Conservation (phyloP, 768 basidiomycete genomes). For the Porphyrellus cyaneotinctus region DNA sequence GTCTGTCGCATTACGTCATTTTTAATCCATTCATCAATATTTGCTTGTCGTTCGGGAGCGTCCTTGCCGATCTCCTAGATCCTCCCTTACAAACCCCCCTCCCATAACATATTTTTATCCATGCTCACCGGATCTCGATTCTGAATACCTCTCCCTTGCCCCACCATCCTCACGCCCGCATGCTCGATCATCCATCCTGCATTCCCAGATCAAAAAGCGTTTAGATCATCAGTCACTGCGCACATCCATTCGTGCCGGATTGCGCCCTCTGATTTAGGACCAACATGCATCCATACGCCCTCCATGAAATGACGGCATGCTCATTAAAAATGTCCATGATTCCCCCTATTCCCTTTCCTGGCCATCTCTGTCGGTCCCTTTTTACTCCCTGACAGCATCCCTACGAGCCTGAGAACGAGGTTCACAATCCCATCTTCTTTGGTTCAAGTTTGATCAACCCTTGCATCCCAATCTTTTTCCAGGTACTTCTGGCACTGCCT, state of each 20-base stretch:
- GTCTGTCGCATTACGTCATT: background rate
- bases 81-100: too few relatives aligned
- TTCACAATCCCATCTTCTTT: too few relatives aligned
- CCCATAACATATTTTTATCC: background rate
- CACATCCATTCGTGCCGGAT: background rate
- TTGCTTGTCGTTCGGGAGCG: slow-evolving; percentile 18
- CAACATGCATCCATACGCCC: slow-evolving; percentile 13
- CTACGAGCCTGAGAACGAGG: slow-evolving; percentile 13
- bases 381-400: background rate
- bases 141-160: too few relatives aligned
- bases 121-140: background rate
- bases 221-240: background rate
- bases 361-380: background rate
- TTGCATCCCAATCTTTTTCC: too few relatives aligned
- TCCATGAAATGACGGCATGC: slow-evolving; percentile 11
- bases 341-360: slow-evolving; percentile 14
- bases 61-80: slow-evolving; percentile 13
- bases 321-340: background rate
- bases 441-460: too few relatives aligned
- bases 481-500: background rate
- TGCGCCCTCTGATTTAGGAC: slow-evolving; percentile 13
- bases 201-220: too few relatives aligned
- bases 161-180: background rate
- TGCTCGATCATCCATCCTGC: background rate
- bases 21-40: background rate